These are phyloP conservation scores for Corylus avellana DNA, from an alignment of 306 rosid genomes.

Conservation along the genomic window DNA sequence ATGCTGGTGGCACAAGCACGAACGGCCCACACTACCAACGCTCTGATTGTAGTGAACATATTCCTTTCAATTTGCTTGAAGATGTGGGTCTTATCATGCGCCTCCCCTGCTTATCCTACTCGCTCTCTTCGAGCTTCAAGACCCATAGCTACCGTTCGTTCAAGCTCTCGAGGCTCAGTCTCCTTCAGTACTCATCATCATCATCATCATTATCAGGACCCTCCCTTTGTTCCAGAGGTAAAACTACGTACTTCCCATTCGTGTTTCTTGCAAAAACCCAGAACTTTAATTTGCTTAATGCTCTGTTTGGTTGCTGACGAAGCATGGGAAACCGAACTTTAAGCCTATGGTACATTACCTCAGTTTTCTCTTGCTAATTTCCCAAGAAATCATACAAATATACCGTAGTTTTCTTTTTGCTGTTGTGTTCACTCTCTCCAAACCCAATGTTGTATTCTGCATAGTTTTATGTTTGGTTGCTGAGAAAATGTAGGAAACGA, in stretches of 20 bases:
- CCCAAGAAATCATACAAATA: background rate
- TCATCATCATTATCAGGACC: conserved; percentile 29
- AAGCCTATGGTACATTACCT: background rate
- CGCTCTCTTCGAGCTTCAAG: conserved; percentile 36
- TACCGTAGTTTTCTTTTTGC: background rate
- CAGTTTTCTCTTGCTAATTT: conserved; percentile 3
- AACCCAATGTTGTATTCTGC: background rate
- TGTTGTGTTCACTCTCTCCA: background rate
- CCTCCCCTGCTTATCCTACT: conserved; percentile 47
- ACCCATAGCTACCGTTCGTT: conserved; percentile 33
- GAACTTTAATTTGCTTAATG: conserved; percentile 7
- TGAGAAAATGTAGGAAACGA: conserved; percentile 8
- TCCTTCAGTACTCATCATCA: conserved; percentile 25
- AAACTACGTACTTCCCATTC: background rate
- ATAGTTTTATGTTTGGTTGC: background rate
- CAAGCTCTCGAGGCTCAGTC: conserved; percentile 36
- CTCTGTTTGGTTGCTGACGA: conserved; percentile 12
- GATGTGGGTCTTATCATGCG: conserved; percentile 52
- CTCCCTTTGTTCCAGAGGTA: conserved; percentile 78
- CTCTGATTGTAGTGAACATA: background rate
- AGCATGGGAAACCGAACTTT: background rate
- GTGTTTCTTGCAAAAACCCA: conserved; percentile 3
- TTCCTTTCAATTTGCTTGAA: conserved; percentile 12
- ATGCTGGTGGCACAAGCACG: background rate
- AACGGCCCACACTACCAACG: too few species aligned